Percentiles rank a stretch among this genome's conserved stretches.
These are phyloP conservation scores for Pleurotus platypus DNA, from an alignment of 768 basidiomycete genomes.

Conservation along the genomic window DNA sequence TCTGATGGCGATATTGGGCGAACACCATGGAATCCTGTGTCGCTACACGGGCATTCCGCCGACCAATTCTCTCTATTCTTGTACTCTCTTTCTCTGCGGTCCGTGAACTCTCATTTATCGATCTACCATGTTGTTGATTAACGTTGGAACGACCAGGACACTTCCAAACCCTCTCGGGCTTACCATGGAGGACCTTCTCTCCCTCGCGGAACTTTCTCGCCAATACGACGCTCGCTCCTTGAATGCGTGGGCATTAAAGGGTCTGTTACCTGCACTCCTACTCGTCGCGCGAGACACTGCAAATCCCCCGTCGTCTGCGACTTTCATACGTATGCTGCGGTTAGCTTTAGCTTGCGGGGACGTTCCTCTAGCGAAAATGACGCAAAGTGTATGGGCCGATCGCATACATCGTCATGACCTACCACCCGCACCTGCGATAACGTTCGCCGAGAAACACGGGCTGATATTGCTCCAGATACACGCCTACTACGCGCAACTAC, in stretches of 20 bases:
- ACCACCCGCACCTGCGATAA: constrained; percentile 25
- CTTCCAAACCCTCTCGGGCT: constrained; percentile 20
- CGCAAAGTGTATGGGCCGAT: constrained; percentile 29
- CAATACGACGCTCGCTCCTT: constrained; percentile 33
- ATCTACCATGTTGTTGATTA: too few relatives aligned
- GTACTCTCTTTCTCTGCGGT: constrained; percentile 37
- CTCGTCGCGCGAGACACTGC: constrained; percentile 22
- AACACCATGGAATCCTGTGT: constrained; percentile 28
- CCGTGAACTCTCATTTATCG: constrained; percentile 10
- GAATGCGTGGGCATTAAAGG: constrained; percentile 31
- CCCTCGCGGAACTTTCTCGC: constrained; percentile 36
- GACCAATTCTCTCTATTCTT: constrained; percentile 35
- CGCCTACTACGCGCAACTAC: constrained; percentile 32
- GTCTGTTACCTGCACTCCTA: constrained; percentile 18
- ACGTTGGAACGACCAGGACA: constrained; percentile 14
- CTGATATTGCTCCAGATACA: constrained; percentile 24
- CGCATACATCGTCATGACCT: constrained; percentile 26
- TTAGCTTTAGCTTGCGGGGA: constrained; percentile 28
- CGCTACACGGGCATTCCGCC: constrained; percentile 32
- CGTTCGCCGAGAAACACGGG: constrained; percentile 22
- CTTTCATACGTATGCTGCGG: constrained; percentile 29
- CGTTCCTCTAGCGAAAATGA: constrained; percentile 17
- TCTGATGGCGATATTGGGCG: constrained; percentile 13
- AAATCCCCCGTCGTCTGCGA: constrained; percentile 23
- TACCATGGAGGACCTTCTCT: constrained; percentile 30